Evolutionary conservation across 352 stramenopile genomes (phyloP).

Genomic region (Achlya hypogyna): DNA sequence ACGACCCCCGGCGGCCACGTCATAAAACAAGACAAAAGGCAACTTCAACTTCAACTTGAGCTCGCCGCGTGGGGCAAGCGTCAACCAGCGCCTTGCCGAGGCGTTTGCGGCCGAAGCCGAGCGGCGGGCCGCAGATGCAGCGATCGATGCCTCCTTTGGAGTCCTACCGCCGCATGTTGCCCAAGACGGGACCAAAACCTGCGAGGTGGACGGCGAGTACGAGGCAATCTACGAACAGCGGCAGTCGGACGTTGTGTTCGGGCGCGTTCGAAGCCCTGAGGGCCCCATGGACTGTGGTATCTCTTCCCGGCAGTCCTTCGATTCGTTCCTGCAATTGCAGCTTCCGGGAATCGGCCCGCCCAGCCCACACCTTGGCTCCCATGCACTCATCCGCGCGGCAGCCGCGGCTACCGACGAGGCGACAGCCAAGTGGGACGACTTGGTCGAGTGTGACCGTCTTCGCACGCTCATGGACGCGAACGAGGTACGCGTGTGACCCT

Average conservation of each 20-base stretch:
- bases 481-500: slow-evolving; percentile 25
- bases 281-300: neutral
- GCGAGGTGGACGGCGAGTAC: slow-evolving; percentile 11
- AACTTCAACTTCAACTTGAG: slow-evolving; percentile 77
- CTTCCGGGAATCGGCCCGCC: neutral
- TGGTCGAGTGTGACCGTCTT: slow-evolving; percentile 66
- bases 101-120: slow-evolving; percentile 67
- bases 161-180: too few relatives aligned
- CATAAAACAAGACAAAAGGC: neutral
- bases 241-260: neutral
- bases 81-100: slow-evolving; percentile 47
- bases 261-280: neutral
- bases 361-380: neutral
- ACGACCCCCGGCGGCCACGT: neutral
- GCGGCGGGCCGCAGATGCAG: slow-evolving; percentile 41
- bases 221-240: slow-evolving; percentile 9
- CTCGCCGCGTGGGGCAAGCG: slow-evolving; percentile 26
- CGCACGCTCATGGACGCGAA: slow-evolving; percentile 62
- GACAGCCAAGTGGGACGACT: slow-evolving; percentile 54
- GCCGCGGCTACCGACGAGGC: slow-evolving; percentile 39
- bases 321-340: neutral
- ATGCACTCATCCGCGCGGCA: neutral
- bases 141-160: slow-evolving; percentile 36
- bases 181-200: neutral
- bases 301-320: neutral